These are phyloP conservation scores for Micractinium sp. DNA, from an alignment of 139 green algal genomes.

Conservation along the genomic window DNA sequence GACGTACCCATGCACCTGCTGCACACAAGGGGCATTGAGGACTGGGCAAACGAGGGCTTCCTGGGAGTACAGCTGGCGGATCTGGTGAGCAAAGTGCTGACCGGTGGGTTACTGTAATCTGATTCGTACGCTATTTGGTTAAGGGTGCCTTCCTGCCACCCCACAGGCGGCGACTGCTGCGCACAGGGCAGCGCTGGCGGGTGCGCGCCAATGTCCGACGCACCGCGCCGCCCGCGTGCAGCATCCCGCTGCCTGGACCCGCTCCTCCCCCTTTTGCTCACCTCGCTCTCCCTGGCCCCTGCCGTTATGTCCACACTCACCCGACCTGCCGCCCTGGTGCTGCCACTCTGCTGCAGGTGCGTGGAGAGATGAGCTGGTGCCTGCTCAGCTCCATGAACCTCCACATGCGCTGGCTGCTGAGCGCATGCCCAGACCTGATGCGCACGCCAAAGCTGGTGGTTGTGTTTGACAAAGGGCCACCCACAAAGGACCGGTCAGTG, in stretches of 20 bases:
- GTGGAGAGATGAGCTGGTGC: constrained; percentile 53
- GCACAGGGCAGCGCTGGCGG: too few species aligned
- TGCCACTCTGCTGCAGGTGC: constrained; percentile 20
- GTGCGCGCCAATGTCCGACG: too few species aligned
- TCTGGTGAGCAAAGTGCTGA: constrained; percentile 31
- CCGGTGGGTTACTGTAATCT: too few species aligned
- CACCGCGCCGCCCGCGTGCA: too few species aligned
- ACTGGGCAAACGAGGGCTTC: constrained; percentile 46
- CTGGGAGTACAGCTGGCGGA: constrained; percentile 43
- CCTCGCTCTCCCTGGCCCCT: too few species aligned
- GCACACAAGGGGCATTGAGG: background rate
- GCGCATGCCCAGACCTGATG: constrained; percentile 55
- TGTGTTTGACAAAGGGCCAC: constrained; percentile 39
- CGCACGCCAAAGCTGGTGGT: constrained; percentile 45
- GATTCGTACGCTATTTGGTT: too few species aligned
- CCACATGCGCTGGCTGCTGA: constrained; percentile 56
- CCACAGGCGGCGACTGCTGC: too few species aligned
- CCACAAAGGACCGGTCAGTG: constrained; percentile 38
- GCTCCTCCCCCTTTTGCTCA: too few species aligned
- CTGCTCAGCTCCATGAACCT: background rate
- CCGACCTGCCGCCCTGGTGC: too few species aligned
- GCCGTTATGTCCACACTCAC: too few species aligned
- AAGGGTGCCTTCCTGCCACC: too few species aligned
- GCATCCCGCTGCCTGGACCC: too few species aligned
- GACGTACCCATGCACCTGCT: constrained; percentile 20